phyloP scores from a whole-genome alignment of 805 yeast species.

The Sugiyamaella marilandica region DNA sequence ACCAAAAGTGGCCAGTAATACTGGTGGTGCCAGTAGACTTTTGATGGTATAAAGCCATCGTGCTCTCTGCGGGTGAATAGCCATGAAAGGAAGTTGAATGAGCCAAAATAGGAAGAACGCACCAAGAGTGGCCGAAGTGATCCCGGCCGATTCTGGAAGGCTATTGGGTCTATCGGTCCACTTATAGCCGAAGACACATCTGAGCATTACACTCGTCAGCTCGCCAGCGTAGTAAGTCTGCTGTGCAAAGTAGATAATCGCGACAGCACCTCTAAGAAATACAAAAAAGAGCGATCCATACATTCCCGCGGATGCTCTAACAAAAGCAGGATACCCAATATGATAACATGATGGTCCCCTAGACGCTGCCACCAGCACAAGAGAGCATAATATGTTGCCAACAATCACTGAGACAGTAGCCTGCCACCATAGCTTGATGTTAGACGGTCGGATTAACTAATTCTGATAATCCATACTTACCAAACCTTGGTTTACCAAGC shows the following conservation, averaged over 20 bases:
- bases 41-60: neutral
- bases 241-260: neutral
- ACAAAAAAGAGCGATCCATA: conserved; percentile 7
- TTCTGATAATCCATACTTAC: neutral
- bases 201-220: conserved; percentile 1
- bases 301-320: conserved; percentile 17
- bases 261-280: neutral
- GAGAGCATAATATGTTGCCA: neutral
- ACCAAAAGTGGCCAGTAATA: neutral
- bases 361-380: neutral
- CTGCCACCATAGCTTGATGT: neutral
- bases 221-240: conserved; percentile 1
- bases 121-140: conserved; percentile 1
- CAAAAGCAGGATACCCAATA: conserved; percentile 19
- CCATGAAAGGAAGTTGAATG: neutral
- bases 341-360: conserved; percentile 9
- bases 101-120: neutral
- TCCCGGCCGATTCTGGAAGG: neutral
- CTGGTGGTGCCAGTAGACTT: conserved; percentile 1
- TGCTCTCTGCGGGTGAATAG: neutral
- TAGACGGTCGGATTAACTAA: too few species aligned
- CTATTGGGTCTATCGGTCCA: neutral
- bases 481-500: conserved; percentile 1
- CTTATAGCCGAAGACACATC: neutral
- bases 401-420: conserved; percentile 2